These are phyloP conservation scores for Fusarium napiforme DNA, from an alignment of 2,329 filamentous ascomycete species.

Conservation along the genomic window DNA sequence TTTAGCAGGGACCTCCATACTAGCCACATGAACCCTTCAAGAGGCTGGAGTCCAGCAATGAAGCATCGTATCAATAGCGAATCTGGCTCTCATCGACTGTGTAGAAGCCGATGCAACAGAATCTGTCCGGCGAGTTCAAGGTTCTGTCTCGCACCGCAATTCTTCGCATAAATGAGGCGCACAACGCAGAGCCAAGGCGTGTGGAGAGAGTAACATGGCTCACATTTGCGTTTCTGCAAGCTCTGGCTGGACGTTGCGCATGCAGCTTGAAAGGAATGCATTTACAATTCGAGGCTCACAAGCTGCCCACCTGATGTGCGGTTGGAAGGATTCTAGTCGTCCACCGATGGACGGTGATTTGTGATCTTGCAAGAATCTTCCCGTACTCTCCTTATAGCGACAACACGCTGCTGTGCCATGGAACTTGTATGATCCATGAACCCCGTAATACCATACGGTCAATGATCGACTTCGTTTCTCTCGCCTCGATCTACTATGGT, in stretches of 20 bases:
- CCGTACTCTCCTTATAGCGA: not conserved
- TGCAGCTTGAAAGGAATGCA: conserved; percentile 23
- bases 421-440: not conserved
- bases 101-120: not conserved
- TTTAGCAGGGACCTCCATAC: no score
- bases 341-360: not conserved
- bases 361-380: not conserved
- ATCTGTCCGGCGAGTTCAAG: not conserved
- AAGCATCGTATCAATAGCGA: conserved; percentile 2
- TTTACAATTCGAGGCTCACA: conserved; percentile 16
- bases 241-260: conserved; percentile 15
- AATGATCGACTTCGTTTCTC: not conserved
- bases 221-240: conserved; percentile 26
- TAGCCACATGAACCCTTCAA: conserved; percentile 9
- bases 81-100: not conserved
- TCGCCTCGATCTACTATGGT: not conserved
- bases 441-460: not conserved
- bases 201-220: conserved; percentile 15
- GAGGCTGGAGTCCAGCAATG: not conserved
- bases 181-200: conserved; percentile 4
- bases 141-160: not conserved
- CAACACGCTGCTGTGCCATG: not conserved
- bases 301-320: conserved; percentile 3
- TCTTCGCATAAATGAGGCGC: conserved; percentile 12
- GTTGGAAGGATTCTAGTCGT: not conserved